Percentiles rank a stretch among this genome's conserved stretches.
Evolutionary conservation across 2,329 filamentous ascomycete genomes (phyloP).

Genomic region (Emmonsia crescens): DNA sequence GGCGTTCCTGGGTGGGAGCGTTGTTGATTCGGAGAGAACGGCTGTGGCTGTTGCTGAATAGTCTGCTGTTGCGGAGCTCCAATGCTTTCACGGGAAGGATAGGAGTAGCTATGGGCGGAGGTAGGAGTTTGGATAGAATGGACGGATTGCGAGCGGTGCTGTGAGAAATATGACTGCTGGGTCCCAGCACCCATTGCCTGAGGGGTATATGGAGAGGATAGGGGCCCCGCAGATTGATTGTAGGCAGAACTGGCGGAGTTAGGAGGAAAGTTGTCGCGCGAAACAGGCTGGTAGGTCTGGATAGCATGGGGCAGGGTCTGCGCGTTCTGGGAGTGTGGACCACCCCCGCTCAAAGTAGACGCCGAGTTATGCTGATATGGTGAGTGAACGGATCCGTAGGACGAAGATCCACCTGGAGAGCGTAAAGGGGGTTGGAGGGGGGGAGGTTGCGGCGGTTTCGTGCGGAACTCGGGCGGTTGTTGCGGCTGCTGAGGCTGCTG

Average conservation of each 20-base stretch:
- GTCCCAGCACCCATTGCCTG: constrained; percentile 25
- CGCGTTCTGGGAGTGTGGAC: constrained; percentile 20
- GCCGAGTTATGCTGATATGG: constrained; percentile 31
- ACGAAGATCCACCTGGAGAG: constrained; percentile 33
- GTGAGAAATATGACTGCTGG: constrained; percentile 29
- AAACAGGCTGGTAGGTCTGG: constrained; percentile 12
- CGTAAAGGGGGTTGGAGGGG: constrained; percentile 36
- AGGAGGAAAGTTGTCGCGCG: constrained; percentile 27
- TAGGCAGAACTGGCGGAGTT: constrained; percentile 14
- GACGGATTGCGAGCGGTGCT: constrained; percentile 21
- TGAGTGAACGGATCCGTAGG: constrained; percentile 29
- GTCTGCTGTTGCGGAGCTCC: constrained; percentile 22
- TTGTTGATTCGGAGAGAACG: constrained; percentile 21
- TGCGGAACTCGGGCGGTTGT: background rate
- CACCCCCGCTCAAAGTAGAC: constrained; percentile 20
- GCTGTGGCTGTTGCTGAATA: constrained; percentile 21
- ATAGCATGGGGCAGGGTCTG: constrained; percentile 18
- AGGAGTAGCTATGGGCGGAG: constrained; percentile 24
- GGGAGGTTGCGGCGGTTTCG: constrained; percentile 29
- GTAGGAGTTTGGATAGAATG: constrained; percentile 29
- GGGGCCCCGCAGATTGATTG: constrained; percentile 18
- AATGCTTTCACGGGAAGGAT: constrained; percentile 26
- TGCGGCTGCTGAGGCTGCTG: background rate
- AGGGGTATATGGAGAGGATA: constrained; percentile 31
- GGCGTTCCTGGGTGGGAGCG: constrained; percentile 33